phyloP scores from a whole-genome alignment of 176 grass and related monocot species.

The Eleusine indica region DNA sequence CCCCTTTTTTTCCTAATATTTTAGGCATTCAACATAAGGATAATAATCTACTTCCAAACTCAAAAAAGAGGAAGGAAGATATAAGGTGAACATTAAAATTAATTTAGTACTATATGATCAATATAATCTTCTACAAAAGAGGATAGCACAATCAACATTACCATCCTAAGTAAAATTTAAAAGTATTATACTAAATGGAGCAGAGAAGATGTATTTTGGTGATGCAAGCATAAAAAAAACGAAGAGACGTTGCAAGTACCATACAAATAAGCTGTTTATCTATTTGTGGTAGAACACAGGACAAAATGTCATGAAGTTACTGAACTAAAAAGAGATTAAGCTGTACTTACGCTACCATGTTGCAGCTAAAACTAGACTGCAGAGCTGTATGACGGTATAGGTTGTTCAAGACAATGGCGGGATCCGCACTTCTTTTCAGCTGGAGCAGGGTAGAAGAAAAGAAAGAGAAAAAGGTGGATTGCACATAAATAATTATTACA shows the following conservation, averaged over 20 bases:
- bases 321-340: slow-evolving; percentile 31
- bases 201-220: not conserved
- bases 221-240: slow-evolving; percentile 18
- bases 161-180: not conserved
- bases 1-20: not conserved
- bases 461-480: slow-evolving; percentile 30
- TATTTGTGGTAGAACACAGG: slow-evolving; percentile 15
- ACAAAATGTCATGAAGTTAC: slow-evolving; percentile 8
- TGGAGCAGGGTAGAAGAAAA: slow-evolving; percentile 42
- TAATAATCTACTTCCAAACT: not conserved
- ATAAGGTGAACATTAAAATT: not conserved
- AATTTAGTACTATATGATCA: not conserved
- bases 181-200: not conserved
- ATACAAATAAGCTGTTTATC: slow-evolving; percentile 13
- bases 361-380: slow-evolving; percentile 99
- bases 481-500: slow-evolving; percentile 13
- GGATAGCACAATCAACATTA: not conserved
- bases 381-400: slow-evolving; percentile 89
- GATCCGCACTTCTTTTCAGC: slow-evolving; percentile 87
- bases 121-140: not conserved
- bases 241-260: slow-evolving; percentile 18
- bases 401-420: slow-evolving; percentile 85
- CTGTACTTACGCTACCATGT: slow-evolving; percentile 92
- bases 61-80: not conserved
- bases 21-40: not conserved